These are phyloP conservation scores for Coemansia sp. DNA, from an alignment of 192 early-diverging fungal species.

Conservation along the genomic window DNA sequence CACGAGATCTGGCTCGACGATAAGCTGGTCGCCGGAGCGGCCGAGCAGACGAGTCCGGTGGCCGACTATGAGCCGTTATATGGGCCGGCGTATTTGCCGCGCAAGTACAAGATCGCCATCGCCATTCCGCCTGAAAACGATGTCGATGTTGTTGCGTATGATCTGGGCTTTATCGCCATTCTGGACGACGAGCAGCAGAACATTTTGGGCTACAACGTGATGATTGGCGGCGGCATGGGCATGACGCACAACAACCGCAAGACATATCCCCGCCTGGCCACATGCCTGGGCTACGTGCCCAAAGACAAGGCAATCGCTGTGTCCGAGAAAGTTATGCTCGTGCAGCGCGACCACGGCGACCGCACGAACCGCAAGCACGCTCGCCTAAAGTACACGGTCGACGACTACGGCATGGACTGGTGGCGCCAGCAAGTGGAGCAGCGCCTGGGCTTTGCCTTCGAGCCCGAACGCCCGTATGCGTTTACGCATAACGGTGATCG, in stretches of 20 bases:
- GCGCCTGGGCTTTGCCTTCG: constrained; percentile 73
- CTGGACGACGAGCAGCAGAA: constrained; percentile 64
- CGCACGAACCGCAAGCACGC: constrained; percentile 98
- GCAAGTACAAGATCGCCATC: constrained; percentile 96
- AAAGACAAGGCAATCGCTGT: constrained; percentile 75
- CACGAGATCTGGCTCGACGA: constrained; percentile 98
- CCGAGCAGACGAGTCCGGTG: constrained; percentile 59
- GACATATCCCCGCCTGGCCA: constrained; percentile 87
- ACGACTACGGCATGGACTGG: constrained; percentile 91
- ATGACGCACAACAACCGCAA: constrained; percentile 98
- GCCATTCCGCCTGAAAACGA: constrained; percentile 96
- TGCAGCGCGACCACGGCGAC: constrained; percentile 94
- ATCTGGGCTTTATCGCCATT: constrained; percentile 92
- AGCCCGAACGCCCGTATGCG: constrained; percentile 66
- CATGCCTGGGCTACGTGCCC: constrained; percentile 77
- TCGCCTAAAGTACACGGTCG: constrained; percentile 97
- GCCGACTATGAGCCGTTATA: constrained; percentile 86
- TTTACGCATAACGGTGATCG: constrained; percentile 91
- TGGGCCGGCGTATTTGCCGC: constrained; percentile 87
- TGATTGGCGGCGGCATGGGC: constrained; percentile 97
- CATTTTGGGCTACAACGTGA: constrained; percentile 90
- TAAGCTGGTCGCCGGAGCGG: constrained; percentile 76
- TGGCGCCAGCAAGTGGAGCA: constrained; percentile 83
- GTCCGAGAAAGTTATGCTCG: constrained; percentile 87
- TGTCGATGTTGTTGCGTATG: constrained; percentile 94